Conservation (phyloP, 345 rosid species). For the thale cress (Arabidopsis thaliana) region TAIR10.1 NC_003074.8:16912501-16913000, state of each 20-base stretch:
- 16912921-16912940: conserved; percentile 60
- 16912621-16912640: not conserved
- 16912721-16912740: not conserved
- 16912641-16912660: not conserved
- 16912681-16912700: not conserved
- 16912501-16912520: not conserved
- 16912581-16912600: conserved; percentile 61
- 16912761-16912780: not conserved
- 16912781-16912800: not conserved
- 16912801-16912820: not conserved
- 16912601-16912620: conserved; percentile 47
- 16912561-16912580: conserved; percentile 54
- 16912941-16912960: conserved; percentile 78
- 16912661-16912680: not conserved
- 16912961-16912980: conserved; percentile 61
- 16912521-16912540: not conserved
- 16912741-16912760: not conserved
- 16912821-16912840: not conserved
- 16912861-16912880: not conserved
- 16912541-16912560: not conserved
- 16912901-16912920: conserved; percentile 64
- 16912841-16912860: not conserved
- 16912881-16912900: conserved; percentile 68
- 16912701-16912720: not conserved
- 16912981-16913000: conserved; percentile 54